These are phyloP conservation scores for Asterophora lycoperdoides DNA, from an alignment of 768 basidiomycete genomes.

Conservation along the genomic window DNA sequence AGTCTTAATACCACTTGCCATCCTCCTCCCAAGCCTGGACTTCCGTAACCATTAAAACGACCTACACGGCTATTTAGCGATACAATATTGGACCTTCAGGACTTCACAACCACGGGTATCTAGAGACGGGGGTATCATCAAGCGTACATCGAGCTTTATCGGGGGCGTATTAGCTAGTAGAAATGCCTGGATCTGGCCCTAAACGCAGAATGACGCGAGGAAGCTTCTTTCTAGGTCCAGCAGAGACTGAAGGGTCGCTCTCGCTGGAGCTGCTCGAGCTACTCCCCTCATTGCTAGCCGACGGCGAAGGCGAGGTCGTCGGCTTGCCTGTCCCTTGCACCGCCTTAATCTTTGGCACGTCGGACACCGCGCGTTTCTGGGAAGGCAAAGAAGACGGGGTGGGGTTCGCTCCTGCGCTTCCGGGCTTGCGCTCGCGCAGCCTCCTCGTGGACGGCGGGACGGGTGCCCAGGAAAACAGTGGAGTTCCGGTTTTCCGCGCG, in stretches of 20 bases:
- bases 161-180: not conserved
- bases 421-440: slow-evolving; percentile 12
- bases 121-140: not conserved
- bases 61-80: no score
- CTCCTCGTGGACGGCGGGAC: slow-evolving; percentile 10
- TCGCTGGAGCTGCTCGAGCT: slow-evolving; percentile 24
- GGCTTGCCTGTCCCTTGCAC: not conserved
- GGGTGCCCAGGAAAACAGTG: slow-evolving; percentile 2
- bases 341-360: not conserved
- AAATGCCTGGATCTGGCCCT: slow-evolving; percentile 23
- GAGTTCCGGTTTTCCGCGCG: slow-evolving; percentile 5
- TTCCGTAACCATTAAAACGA: not conserved
- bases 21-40: no score
- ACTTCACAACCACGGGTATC: no score
- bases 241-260: slow-evolving; percentile 31
- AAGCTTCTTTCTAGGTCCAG: slow-evolving; percentile 41
- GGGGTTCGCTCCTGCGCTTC: slow-evolving; percentile 12
- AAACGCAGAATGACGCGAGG: slow-evolving; percentile 31
- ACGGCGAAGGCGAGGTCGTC: not conserved
- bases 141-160: not conserved
- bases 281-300: not conserved
- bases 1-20: no score
- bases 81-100: no score
- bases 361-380: not conserved
- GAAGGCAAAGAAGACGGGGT: not conserved